Evolutionary conservation across 352 stramenopile genomes (phyloP).

Genomic region (Peronospora belbahrii): DNA sequence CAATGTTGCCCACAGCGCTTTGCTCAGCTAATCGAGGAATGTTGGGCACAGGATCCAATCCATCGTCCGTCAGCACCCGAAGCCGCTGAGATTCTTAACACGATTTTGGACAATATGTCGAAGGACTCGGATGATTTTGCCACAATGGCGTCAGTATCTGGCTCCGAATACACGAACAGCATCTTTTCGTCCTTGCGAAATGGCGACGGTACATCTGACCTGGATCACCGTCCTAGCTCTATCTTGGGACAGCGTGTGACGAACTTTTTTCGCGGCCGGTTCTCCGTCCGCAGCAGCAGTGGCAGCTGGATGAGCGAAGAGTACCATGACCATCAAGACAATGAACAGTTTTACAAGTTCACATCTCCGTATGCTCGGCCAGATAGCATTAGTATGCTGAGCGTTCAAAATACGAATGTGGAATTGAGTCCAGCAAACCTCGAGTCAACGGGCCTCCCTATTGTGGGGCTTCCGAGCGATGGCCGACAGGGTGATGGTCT

Average conservation of each 20-base stretch:
- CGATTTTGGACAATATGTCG: conserved; percentile 45
- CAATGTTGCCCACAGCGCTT: conserved; percentile 45
- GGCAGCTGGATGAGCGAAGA: conserved; percentile 34
- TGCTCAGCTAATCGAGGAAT: conserved; percentile 48
- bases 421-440: conserved; percentile 19
- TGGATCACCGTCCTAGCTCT: conserved; percentile 40
- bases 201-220: conserved; percentile 21
- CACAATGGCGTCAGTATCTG: conserved; percentile 23
- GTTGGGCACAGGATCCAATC: conserved; percentile 44
- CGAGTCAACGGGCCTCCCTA: conserved; percentile 23
- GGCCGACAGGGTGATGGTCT: conserved; percentile 31
- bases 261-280: conserved; percentile 52
- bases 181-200: conserved; percentile 47
- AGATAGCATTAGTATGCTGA: conserved; percentile 25
- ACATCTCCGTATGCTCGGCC: conserved; percentile 30
- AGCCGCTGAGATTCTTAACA: conserved; percentile 41
- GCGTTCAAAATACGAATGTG: conserved; percentile 21
- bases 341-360: conserved; percentile 42
- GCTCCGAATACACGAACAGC: conserved; percentile 49
- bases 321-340: conserved; percentile 27
- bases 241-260: conserved; percentile 45
- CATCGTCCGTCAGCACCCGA: conserved; percentile 39
- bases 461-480: conserved; percentile 25
- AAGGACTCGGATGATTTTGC: conserved; percentile 30
- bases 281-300: conserved; percentile 36